phyloP scores from a whole-genome alignment of 257 asterid species.

The Nicotiana benthamiana region DNA sequence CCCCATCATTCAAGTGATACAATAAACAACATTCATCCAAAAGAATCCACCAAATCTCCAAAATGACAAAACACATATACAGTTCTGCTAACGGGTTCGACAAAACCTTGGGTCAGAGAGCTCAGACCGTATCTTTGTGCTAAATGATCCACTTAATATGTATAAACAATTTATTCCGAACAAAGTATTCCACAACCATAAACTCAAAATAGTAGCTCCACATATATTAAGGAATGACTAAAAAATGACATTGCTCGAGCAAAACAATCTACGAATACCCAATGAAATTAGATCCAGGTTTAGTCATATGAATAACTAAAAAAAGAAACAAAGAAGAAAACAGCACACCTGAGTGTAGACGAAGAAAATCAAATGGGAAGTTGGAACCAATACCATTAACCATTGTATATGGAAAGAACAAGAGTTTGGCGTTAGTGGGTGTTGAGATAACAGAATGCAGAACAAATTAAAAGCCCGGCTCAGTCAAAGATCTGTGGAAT shows the following conservation, averaged over 20 bases:
- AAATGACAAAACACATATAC: neutral
- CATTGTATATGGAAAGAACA: neutral
- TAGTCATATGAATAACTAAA: neutral
- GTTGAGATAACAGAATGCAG: slow-evolving; percentile 9
- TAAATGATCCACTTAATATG: no score
- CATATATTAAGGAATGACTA: neutral
- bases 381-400: neutral
- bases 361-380: neutral
- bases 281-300: neutral
- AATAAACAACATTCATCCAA: neutral
- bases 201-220: neutral
- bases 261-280: neutral
- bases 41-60: neutral
- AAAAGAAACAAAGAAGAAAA: neutral
- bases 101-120: no score
- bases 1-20: neutral
- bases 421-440: slow-evolving; percentile 14
- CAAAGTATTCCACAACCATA: no score
- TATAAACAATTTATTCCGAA: no score
- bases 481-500: slow-evolving; percentile 26
- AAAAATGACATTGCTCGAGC: neutral
- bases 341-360: neutral
- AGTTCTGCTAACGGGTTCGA: no score
- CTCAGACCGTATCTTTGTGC: no score
- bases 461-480: neutral